A percentile compares a stretch with the other conserved stretches of the same genome.
Evolutionary conservation across 768 basidiomycete genomes (phyloP).

Genomic region (Tephrocybe sp.): DNA sequence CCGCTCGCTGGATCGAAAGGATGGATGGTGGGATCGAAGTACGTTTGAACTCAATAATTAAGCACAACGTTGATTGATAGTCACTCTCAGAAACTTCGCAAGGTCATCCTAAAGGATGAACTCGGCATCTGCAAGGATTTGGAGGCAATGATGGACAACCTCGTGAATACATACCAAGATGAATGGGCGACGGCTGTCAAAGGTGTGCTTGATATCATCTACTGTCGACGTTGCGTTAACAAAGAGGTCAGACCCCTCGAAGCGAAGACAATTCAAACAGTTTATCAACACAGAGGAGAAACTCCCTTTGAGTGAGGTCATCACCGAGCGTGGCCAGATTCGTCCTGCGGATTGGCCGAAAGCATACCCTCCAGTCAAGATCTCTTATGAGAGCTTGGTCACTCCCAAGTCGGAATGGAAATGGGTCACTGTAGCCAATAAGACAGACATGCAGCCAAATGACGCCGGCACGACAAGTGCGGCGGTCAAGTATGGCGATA

Average conservation of each 20-base stretch:
- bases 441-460: conserved; percentile 46
- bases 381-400: conserved; percentile 22
- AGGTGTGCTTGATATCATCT: conserved; percentile 22
- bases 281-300: conserved; percentile 63
- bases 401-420: conserved; percentile 46
- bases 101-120: conserved; percentile 65
- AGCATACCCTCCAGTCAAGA: conserved; percentile 44
- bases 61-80: too few relatives aligned
- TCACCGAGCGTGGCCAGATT: conserved; percentile 58
- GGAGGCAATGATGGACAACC: conserved; percentile 61
- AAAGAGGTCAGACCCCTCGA: not conserved
- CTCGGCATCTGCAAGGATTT: conserved; percentile 71
- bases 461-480: conserved; percentile 44
- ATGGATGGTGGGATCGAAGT: conserved; percentile 33
- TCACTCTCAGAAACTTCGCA: conserved; percentile 48
- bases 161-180: conserved; percentile 63
- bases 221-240: conserved; percentile 9
- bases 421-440: conserved; percentile 50
- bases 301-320: conserved; percentile 43
- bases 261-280: conserved; percentile 43
- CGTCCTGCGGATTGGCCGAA: conserved; percentile 72
- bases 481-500: conserved; percentile 60
- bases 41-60: conserved; percentile 58
- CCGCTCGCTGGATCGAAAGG: conserved; percentile 70
- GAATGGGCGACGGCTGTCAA: conserved; percentile 69